Conservation (phyloP, 495 filamentous ascomycete genomes). For the Penicilliopsis zonata region DNA sequence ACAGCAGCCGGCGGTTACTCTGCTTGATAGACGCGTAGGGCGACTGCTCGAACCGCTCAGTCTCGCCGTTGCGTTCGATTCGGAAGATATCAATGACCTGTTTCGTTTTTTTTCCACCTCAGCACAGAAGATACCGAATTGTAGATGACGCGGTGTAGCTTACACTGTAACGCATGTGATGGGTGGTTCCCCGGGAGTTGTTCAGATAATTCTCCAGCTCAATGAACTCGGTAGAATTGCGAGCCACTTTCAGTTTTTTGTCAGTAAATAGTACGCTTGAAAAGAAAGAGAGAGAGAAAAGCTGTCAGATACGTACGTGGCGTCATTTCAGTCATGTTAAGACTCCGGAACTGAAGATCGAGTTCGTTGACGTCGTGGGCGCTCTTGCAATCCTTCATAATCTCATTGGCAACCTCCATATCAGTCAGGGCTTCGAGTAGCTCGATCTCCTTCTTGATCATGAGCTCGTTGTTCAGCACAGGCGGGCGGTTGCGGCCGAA, state of each 20-base stretch:
- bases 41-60: slow-evolving; percentile 50
- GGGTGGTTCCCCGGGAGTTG: slow-evolving; percentile 49
- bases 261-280: no score
- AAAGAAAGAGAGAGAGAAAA: no score
- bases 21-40: slow-evolving; percentile 30
- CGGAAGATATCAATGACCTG: slow-evolving; percentile 69
- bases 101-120: neutral
- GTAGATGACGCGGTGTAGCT: slow-evolving; percentile 1
- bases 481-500: slow-evolving; percentile 68
- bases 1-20: slow-evolving; percentile 59
- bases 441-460: slow-evolving; percentile 62
- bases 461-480: slow-evolving; percentile 36
- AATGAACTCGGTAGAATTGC: slow-evolving; percentile 44
- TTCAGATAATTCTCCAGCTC: slow-evolving; percentile 54
- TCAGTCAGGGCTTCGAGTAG: slow-evolving; percentile 66
- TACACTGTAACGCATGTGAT: slow-evolving; percentile 38
- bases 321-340: slow-evolving; percentile 67
- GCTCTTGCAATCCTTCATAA: slow-evolving; percentile 54
- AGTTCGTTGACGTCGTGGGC: slow-evolving; percentile 44
- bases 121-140: slow-evolving; percentile 3
- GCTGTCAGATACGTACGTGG: slow-evolving; percentile 21
- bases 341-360: slow-evolving; percentile 56
- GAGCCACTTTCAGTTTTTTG: slow-evolving; percentile 31
- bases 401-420: slow-evolving; percentile 70
- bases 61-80: slow-evolving; percentile 64